Conservation (phyloP, 805 yeast species). For the Candida namnaoensis region DNA sequence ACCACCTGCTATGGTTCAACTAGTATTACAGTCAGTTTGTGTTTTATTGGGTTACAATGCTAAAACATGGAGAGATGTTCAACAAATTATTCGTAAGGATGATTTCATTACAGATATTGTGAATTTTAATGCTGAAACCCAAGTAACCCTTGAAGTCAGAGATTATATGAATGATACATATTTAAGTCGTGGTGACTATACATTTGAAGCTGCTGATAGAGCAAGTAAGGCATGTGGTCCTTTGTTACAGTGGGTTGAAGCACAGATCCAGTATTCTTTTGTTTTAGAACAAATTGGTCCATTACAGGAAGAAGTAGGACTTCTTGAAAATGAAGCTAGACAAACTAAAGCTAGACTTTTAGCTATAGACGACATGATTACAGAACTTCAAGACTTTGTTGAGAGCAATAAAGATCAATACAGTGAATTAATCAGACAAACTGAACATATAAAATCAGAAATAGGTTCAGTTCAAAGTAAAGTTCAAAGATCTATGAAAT, state of each 20-base stretch:
- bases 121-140: constrained; percentile 53
- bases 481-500: constrained; percentile 50
- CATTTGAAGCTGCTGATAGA: constrained; percentile 65
- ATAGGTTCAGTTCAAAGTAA: constrained; percentile 53
- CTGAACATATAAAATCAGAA: constrained; percentile 67
- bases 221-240: constrained; percentile 98
- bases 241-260: constrained; percentile 76
- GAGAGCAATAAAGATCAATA: constrained; percentile 60
- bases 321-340: constrained; percentile 49
- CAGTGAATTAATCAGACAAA: constrained; percentile 66
- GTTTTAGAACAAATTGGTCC: constrained; percentile 72
- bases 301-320: constrained; percentile 51
- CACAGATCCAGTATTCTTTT: constrained; percentile 72
- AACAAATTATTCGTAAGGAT: constrained; percentile 69
- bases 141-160: constrained; percentile 46
- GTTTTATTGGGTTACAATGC: constrained; percentile 65
- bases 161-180: constrained; percentile 49
- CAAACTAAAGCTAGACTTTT: constrained; percentile 59
- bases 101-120: constrained; percentile 84
- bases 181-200: constrained; percentile 55
- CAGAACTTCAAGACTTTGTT: constrained; percentile 62
- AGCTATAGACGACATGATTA: constrained; percentile 78
- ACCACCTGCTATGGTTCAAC: constrained; percentile 83
- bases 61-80: constrained; percentile 74
- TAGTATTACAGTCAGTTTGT: constrained; percentile 85